Evolutionary conservation across 1,284 basidiomycete species (phyloP), one percentile per base, ranked within the genome.

Genomic region (Microbotryomycetes sp.): DNA sequence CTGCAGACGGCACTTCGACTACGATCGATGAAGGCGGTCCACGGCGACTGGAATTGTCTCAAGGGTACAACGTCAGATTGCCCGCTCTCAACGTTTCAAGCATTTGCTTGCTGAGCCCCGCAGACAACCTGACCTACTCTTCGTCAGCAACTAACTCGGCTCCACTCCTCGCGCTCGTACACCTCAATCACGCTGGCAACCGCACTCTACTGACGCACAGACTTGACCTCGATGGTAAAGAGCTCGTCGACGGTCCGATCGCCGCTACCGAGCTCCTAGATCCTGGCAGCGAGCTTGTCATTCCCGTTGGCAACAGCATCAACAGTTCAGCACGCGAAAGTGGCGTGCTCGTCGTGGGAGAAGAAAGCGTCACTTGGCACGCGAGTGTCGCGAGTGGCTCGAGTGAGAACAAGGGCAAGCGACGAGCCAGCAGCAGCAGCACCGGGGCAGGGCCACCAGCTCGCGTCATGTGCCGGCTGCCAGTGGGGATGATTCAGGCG

Each of bases 271-370:
- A 46, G 16, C 30, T 72, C 1, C 54, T 52, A 2, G 71, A 72
- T 36, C 56, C 63, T 19, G 71, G 70, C 12, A 62, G 57, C 16
- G 64, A 70, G 45, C 28, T 66, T 25, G 46, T 64, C 16, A 54
- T 71, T 3, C 60, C 68, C 5, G 57, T 69, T 14, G n/a, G n/a
- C n/a, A n/a, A n/a, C n/a, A n/a, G n/a, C n/a, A n/a, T n/a, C n/a
- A 42, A 29, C 4, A 53, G 54, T 2, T 22, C 2, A 28, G 48
- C 50, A 12, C 28, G 25, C 6, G 47, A 29, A 3, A 30, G 56
- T 3, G 70, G 70, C 6, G 57, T 72, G 16, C 29, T 71, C 14
- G 63, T 70, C 19, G 54, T 70, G 0, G 71, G 71, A 19, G 68
- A 71, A 32, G 64, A 67, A 46, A 58, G 56, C 12, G 53, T 66